phyloP scores from a whole-genome alignment of 371 early-diverging fungal species.

The Mucor saturninus region DNA sequence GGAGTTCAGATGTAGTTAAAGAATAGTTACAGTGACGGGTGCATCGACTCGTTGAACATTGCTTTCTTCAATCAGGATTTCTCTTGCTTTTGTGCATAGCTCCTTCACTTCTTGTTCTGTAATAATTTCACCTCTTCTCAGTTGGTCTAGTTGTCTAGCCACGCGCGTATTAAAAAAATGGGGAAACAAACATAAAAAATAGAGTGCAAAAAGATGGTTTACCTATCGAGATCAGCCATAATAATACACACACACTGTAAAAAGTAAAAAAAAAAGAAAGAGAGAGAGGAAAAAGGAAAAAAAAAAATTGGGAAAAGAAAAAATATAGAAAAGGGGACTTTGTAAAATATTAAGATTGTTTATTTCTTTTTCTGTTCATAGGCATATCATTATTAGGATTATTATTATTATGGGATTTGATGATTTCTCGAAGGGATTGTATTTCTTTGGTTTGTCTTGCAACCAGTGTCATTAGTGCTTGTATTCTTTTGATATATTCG shows the following conservation, averaged over 20 bases:
- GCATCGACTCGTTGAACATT: conserved; percentile 96
- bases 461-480: conserved; percentile 26
- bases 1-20: neutral
- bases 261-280: neutral
- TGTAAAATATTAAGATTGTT: conserved; percentile 15
- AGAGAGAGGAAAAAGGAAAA: neutral
- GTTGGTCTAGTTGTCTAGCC: conserved; percentile 83
- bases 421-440: conserved; percentile 20
- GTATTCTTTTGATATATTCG: conserved; percentile 29
- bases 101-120: conserved; percentile 92
- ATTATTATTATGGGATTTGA: conserved; percentile 16
- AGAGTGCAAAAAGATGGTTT: neutral
- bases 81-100: conserved; percentile 91
- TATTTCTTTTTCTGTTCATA: conserved; percentile 20
- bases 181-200: too few species aligned
- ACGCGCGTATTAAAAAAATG: neutral
- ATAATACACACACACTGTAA: neutral
- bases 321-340: neutral
- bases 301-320: neutral
- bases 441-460: conserved; percentile 29
- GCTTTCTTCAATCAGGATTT: conserved; percentile 94
- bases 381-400: neutral
- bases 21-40: conserved; percentile 88
- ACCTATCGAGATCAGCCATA: conserved; percentile 33
- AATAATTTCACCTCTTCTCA: conserved; percentile 90